Base-by-base conservation (phyloP, 768 basidiomycete genomes). In the Dioszegia crocea region DNA sequence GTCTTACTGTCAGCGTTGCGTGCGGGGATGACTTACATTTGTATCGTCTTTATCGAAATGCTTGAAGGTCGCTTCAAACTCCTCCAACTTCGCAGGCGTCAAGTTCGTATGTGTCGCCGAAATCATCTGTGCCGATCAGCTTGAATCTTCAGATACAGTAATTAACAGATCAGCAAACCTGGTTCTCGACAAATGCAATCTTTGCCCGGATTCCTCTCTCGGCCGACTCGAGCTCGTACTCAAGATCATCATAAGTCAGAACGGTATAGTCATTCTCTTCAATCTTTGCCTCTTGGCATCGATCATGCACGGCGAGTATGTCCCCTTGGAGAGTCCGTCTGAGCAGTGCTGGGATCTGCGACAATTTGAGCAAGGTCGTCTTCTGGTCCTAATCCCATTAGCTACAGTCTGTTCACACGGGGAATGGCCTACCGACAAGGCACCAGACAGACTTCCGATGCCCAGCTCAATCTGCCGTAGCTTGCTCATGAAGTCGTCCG, bases 251-350 rank as follows among this genome's bases (percentile, higher is more conserved):
- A 62, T 82, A 85, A 3, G 88, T 89, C 70, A 93, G 88, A 2
- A 94, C 84, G 0, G 91, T 94, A 74, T 93, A 89, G 73, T 98
- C 94, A 72, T 96, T 97, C 77, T 96, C 93, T 70, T 98, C 94
- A 5, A 97, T 87, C 61, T 98, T 96, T 10, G 92, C 93, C 6
- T 84, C 84, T 3, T 78, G 78, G 77, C 93, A 96, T 53, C 87
- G 88, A 0, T 81, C 80, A 66, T 97, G 90, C 0, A 86, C 86
- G 0, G 75, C 79, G 0, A 79, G 80, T 10, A 94, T 85, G 14
- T 80, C 72, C 12, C 57, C 50, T 1, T 56, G 64, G 23, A 80
- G 68, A 1, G 53, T 78, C 10, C 85, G 82, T 5, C 84, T 81
- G 30, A 97, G 80, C 0, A 81, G 78, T 0, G 88, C 84, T 68